A percentile compares a stretch with the other conserved stretches of the same genome.
These are phyloP conservation scores for Diaporthe sp. DNA, from an alignment of 2,329 filamentous ascomycete genomes.

Conservation along the genomic window DNA sequence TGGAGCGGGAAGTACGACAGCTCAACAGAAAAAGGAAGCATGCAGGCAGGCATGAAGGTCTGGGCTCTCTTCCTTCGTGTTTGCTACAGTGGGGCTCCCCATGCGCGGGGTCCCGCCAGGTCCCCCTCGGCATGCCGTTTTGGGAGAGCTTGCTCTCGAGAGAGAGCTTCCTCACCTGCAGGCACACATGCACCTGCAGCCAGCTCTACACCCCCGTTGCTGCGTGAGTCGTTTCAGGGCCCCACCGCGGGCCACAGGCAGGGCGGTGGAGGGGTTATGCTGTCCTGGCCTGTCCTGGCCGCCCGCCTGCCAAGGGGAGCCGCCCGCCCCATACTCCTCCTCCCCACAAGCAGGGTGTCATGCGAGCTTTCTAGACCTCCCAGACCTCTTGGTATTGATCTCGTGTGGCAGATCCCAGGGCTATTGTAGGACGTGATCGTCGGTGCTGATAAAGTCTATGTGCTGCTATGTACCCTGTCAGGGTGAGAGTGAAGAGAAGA, in stretches of 20 bases:
- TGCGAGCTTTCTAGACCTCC: slow-evolving; percentile 20
- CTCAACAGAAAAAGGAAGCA: background rate
- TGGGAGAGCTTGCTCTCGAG: background rate
- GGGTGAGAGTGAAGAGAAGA: background rate
- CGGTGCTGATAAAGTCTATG: background rate
- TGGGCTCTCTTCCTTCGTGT: slow-evolving; percentile 7
- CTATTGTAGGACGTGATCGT: background rate
- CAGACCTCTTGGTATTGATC: slow-evolving; percentile 15
- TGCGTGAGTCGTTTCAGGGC: slow-evolving; percentile 28
- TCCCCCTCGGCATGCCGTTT: background rate
- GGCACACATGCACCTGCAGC: background rate
- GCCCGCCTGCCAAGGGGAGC: background rate
- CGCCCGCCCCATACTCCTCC: slow-evolving; percentile 3
- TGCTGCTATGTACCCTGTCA: background rate
- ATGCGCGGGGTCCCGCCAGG: slow-evolving; percentile 28
- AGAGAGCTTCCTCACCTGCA: slow-evolving; percentile 9
- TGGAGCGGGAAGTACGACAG: background rate
- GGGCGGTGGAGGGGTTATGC: background rate
- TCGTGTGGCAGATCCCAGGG: background rate
- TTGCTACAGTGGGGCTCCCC: slow-evolving; percentile 19
- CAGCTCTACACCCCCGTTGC: background rate
- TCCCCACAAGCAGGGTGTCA: slow-evolving; percentile 25
- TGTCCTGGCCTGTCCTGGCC: too few species aligned
- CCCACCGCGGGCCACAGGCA: background rate
- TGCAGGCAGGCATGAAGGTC: slow-evolving; percentile 4